These are phyloP conservation scores for Aspergillus brunneoviolaceus DNA, from an alignment of 2,329 filamentous ascomycete species.

Conservation along the genomic window DNA sequence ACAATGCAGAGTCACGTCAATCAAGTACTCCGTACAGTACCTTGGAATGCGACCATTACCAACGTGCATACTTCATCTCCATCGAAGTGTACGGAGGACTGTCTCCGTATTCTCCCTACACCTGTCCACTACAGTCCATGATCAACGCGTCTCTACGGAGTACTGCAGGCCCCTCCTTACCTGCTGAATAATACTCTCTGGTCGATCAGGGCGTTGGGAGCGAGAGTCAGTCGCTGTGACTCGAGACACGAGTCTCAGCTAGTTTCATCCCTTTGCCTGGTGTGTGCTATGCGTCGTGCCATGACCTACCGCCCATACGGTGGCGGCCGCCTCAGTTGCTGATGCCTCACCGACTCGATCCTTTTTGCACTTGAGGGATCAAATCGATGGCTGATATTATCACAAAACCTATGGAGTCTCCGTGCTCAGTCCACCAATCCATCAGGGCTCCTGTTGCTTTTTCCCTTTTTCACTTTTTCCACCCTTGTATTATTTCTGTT, in stretches of 20 bases:
- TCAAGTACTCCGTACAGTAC: neutral
- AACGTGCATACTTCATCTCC: slow-evolving; percentile 9
- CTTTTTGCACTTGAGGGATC: neutral
- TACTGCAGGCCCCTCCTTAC: slow-evolving; percentile 11
- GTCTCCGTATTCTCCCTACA: too few relatives aligned
- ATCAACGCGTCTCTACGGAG: neutral
- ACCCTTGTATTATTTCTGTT: neutral
- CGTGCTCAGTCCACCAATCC: too few relatives aligned
- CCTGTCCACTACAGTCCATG: neutral
- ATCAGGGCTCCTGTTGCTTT: too few relatives aligned
- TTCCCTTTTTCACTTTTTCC: too few relatives aligned
- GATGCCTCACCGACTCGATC: neutral
- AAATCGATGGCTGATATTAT: neutral
- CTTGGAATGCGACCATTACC: slow-evolving; percentile 17
- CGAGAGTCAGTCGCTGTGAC: neutral
- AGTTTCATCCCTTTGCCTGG: neutral
- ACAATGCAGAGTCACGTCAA: neutral
- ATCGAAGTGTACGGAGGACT: neutral
- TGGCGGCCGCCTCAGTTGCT: neutral
- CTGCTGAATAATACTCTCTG: slow-evolving; percentile 4
- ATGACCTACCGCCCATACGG: neutral
- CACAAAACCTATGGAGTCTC: too few relatives aligned
- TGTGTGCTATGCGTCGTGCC: neutral
- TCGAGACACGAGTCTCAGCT: neutral
- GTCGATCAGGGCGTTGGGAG: neutral